phyloP scores from a whole-genome alignment of 306 rosid genomes.

The Trifolium dubium region DNA sequence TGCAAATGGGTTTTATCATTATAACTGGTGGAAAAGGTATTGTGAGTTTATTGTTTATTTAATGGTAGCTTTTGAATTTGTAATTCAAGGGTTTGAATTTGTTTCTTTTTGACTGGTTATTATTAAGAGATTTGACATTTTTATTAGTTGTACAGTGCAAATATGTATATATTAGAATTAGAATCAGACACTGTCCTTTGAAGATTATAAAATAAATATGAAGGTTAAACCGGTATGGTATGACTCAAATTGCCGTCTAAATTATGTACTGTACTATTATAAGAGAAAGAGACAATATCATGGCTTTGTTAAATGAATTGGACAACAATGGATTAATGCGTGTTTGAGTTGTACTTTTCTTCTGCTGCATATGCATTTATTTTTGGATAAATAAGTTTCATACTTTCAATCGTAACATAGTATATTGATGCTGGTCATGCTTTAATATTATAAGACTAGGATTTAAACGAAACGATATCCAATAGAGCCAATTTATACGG shows the following conservation, averaged over 20 bases:
- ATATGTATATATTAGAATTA: not conserved
- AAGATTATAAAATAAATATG: not conserved
- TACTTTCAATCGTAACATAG: not conserved
- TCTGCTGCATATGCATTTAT: constrained; percentile 2
- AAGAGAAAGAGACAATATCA: not conserved
- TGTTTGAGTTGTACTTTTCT: constrained; percentile 27
- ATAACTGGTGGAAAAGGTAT: not conserved
- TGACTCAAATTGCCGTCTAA: not conserved
- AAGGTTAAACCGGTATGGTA: not conserved
- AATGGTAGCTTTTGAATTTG: not conserved
- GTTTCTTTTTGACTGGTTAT: not conserved
- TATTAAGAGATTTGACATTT: not conserved
- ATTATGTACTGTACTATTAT: too few species aligned
- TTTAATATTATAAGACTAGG: not conserved
- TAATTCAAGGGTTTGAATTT: not conserved
- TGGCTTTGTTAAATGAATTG: constrained; percentile 34
- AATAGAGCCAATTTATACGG: not conserved
- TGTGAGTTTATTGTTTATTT: not conserved
- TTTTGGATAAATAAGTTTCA: not conserved
- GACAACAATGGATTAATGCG: not conserved
- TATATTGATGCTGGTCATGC: not conserved
- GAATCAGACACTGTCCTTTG: not conserved
- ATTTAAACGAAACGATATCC: not conserved
- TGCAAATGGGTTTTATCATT: not conserved
- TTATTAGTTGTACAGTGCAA: not conserved